phyloP scores from a whole-genome alignment of 495 filamentous ascomycete species.

The Lasiosphaeriaceae sp. region DNA sequence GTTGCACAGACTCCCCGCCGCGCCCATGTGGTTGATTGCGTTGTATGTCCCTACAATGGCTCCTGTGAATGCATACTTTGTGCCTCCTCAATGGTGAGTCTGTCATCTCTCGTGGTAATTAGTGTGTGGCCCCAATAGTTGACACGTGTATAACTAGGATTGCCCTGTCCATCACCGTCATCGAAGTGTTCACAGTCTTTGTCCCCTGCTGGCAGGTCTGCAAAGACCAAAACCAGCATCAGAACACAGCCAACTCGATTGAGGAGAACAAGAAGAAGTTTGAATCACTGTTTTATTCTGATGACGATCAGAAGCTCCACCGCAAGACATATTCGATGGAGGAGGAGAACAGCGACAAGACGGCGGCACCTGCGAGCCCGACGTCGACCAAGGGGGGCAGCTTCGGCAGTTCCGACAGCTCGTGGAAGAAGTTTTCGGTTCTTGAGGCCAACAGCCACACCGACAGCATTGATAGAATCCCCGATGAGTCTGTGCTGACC shows the following conservation, averaged over 20 bases:
- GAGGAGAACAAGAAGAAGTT: slow-evolving; percentile 31
- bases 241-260: slow-evolving; percentile 27
- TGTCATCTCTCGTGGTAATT: not conserved
- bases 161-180: slow-evolving; percentile 34
- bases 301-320: no score
- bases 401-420: slow-evolving; percentile 7
- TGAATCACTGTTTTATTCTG: slow-evolving; percentile 12
- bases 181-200: slow-evolving; percentile 49
- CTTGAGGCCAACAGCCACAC: slow-evolving; percentile 19
- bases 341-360: not conserved
- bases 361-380: slow-evolving; percentile 12
- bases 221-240: slow-evolving; percentile 10
- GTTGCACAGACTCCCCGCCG: slow-evolving; percentile 51
- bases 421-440: slow-evolving; percentile 24
- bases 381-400: slow-evolving; percentile 23
- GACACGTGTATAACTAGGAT: slow-evolving; percentile 17
- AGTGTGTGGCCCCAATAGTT: not conserved
- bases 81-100: slow-evolving; percentile 50
- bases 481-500: slow-evolving; percentile 44
- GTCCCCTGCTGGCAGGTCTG: slow-evolving; percentile 38
- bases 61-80: slow-evolving; percentile 51
- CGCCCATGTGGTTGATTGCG: slow-evolving; percentile 62
- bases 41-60: slow-evolving; percentile 56
- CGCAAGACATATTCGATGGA: no score
- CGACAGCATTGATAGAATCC: not conserved